These are phyloP conservation scores for Phaseolus lunatus DNA, from an alignment of 306 rosid genomes.

Conservation along the genomic window DNA sequence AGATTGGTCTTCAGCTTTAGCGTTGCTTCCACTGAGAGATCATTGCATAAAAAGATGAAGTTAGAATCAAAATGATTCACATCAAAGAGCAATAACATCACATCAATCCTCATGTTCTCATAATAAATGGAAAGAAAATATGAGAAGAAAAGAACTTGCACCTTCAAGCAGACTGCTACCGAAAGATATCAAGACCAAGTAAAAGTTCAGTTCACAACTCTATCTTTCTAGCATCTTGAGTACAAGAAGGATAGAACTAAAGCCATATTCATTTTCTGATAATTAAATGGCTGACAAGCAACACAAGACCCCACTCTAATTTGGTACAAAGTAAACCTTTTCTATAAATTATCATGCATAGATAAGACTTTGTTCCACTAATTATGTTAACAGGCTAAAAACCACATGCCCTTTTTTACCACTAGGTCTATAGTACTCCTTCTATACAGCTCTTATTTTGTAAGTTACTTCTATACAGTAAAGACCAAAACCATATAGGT, in stretches of 20 bases:
- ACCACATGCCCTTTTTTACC: background rate
- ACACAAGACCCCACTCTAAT: slow-evolving; percentile 7
- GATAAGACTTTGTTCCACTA: background rate
- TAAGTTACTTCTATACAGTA: background rate
- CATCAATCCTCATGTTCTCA: slow-evolving; percentile 8
- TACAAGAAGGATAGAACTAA: slow-evolving; percentile 16
- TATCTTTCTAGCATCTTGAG: slow-evolving; percentile 6
- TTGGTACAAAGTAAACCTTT: slow-evolving; percentile 13
- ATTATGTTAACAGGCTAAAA: background rate
- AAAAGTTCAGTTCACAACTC: slow-evolving; percentile 29
- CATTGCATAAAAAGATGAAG: slow-evolving; percentile 35
- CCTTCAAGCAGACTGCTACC: slow-evolving; percentile 21
- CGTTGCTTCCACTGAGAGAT: slow-evolving; percentile 68
- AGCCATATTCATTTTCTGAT: background rate
- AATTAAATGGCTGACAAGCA: slow-evolving; percentile 16
- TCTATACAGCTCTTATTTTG: slow-evolving; percentile 9
- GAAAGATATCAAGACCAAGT: background rate
- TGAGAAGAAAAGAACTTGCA: background rate
- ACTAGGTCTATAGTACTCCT: background rate
- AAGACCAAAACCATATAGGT: slow-evolving; percentile 31
- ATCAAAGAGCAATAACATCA: slow-evolving; percentile 31
- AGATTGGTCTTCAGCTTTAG: slow-evolving; percentile 75
- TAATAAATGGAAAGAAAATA: slow-evolving; percentile 3
- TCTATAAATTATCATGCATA: slow-evolving; percentile 19
- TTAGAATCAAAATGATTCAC: slow-evolving; percentile 37